Conservation (phyloP, 2,329 filamentous ascomycete species). For the Mollisia scopiformis region DNA sequence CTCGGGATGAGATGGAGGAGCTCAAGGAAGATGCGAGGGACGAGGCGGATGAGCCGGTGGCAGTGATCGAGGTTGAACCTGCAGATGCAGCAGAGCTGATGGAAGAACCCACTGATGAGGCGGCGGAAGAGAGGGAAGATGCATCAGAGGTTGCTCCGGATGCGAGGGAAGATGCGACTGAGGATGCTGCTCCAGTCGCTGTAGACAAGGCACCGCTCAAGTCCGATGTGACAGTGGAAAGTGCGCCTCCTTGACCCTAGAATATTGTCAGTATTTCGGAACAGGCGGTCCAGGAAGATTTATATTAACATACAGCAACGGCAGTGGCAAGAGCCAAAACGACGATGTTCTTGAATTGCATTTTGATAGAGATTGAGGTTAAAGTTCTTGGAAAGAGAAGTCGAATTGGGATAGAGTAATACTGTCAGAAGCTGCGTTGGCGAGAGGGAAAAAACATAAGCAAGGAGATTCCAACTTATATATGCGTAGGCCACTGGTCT, state of each 20-base stretch:
- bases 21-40: slow-evolving; percentile 1
- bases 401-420: too few relatives aligned
- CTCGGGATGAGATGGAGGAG: slow-evolving; percentile 8
- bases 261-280: neutral
- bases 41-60: slow-evolving; percentile 5
- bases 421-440: too few relatives aligned
- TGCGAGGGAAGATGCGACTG: slow-evolving; percentile 13
- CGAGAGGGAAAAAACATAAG: neutral
- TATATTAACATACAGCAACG: slow-evolving; percentile 21
- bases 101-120: slow-evolving; percentile 10
- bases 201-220: slow-evolving; percentile 10
- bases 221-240: slow-evolving; percentile 10
- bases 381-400: neutral
- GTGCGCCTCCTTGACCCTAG: slow-evolving; percentile 21
- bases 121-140: slow-evolving; percentile 11
- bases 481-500: neutral
- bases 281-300: neutral
- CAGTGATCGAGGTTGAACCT: neutral
- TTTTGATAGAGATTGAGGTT: slow-evolving; percentile 18
- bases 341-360: slow-evolving; percentile 34
- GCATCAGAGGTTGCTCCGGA: slow-evolving; percentile 11
- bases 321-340: slow-evolving; percentile 31
- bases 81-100: slow-evolving; percentile 15
- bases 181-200: slow-evolving; percentile 12
- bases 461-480: neutral